Percentiles rank a stretch among this genome's conserved stretches.
These are phyloP conservation scores for Dioscorea cayenensis DNA, from an alignment of 116 monocot genomes.

Conservation along the genomic window DNA sequence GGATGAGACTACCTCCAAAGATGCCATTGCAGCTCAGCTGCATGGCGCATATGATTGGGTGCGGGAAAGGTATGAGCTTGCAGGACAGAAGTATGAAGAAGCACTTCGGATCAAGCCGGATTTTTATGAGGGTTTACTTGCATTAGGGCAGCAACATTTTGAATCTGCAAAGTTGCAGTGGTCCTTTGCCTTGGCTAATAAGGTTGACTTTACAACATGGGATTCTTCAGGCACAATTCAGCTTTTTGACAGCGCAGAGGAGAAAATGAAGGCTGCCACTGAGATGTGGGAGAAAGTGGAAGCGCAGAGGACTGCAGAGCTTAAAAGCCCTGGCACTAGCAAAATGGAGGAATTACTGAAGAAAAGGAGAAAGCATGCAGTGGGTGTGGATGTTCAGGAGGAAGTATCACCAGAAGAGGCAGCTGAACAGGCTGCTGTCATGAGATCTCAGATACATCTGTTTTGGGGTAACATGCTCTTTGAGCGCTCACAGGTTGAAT, in stretches of 20 bases:
- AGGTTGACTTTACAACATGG: slow-evolving; percentile 73
- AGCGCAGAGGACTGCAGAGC: slow-evolving; percentile 70
- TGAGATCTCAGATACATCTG: slow-evolving; percentile 98
- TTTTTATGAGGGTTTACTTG: slow-evolving; percentile 96
- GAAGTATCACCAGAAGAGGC: slow-evolving; percentile 73
- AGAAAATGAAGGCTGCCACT: slow-evolving; percentile 93
- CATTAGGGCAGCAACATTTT: slow-evolving; percentile 95
- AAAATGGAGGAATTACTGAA: slow-evolving; percentile 65
- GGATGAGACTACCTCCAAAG: slow-evolving; percentile 68
- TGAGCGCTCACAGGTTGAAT: slow-evolving; percentile 95
- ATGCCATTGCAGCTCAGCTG: slow-evolving; percentile 52
- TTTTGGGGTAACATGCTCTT: slow-evolving; percentile 99
- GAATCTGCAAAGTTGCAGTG: slow-evolving; percentile 97
- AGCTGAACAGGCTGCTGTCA: slow-evolving; percentile 77
- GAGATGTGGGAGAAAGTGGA: slow-evolving; percentile 98
- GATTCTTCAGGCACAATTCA: slow-evolving; percentile 65
- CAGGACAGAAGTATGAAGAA: slow-evolving; percentile 83
- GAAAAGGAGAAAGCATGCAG: slow-evolving; percentile 52
- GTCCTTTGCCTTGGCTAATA: slow-evolving; percentile 89
- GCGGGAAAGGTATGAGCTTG: slow-evolving; percentile 69
- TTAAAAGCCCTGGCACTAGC: slow-evolving; percentile 45
- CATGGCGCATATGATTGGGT: slow-evolving; percentile 94
- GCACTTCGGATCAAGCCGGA: slow-evolving; percentile 82
- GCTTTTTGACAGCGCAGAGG: slow-evolving; percentile 80
- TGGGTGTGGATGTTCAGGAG: slow-evolving; percentile 21